phyloP scores from a whole-genome alignment of 2,329 filamentous ascomycete genomes.

The Fusarium pseudoanthophilum region DNA sequence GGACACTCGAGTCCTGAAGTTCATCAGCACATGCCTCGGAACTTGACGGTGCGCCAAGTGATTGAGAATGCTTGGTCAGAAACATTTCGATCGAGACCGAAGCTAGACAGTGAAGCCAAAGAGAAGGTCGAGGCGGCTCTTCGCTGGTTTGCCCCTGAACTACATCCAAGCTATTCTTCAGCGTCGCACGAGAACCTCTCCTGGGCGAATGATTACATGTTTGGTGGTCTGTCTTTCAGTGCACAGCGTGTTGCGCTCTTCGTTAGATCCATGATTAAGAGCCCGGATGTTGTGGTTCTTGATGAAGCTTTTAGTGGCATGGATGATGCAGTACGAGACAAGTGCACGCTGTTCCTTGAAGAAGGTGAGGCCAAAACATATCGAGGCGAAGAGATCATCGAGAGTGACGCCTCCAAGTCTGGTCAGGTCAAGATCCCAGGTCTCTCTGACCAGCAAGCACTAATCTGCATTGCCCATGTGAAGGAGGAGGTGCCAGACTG shows the following conservation, averaged over 20 bases:
- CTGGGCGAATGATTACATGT: constrained; percentile 76
- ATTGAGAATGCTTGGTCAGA: constrained; percentile 91
- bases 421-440: constrained; percentile 67
- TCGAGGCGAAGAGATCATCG: constrained; percentile 52
- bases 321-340: constrained; percentile 83
- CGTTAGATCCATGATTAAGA: constrained; percentile 82
- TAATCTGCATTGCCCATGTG: constrained; percentile 93
- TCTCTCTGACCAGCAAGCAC: constrained; percentile 75
- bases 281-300: constrained; percentile 82
- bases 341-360: constrained; percentile 84
- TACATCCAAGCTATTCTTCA: constrained; percentile 66
- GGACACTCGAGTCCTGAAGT: constrained; percentile 96
- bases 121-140: constrained; percentile 75
- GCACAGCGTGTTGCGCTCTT: constrained; percentile 88
- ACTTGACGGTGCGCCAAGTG: constrained; percentile 76
- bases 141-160: constrained; percentile 79
- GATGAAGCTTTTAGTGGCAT: constrained; percentile 92
- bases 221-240: constrained; percentile 81
- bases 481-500: constrained; percentile 89
- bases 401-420: constrained; percentile 58
- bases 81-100: constrained; percentile 80
- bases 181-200: constrained; percentile 48
- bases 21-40: constrained; percentile 88
- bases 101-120: constrained; percentile 66
- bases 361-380: constrained; percentile 65